Base-by-base conservation (phyloP, 495 filamentous ascomycete genomes). In the Endocarpon pusillum region DNA sequence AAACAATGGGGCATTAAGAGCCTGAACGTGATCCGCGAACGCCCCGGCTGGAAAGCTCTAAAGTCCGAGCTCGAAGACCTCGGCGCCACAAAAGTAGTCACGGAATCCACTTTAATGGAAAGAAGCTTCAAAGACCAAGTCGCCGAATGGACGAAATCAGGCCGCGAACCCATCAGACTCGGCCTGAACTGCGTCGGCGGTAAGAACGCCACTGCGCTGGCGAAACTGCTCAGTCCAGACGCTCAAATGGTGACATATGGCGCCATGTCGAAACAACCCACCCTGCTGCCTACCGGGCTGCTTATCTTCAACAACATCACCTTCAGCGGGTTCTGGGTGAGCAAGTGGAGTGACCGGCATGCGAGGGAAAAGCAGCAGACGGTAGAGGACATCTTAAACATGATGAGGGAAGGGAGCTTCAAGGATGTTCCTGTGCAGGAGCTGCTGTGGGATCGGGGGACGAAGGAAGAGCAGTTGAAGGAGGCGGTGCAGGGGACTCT, bases 131-230 rank as follows among this genome's bases (percentile, higher is more conserved):
- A 51, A 19, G 67, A 74, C 5, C 48, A 57, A 35, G 61, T 91
- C 7, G 68, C 76, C 21, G 67, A 78, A 33, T 64, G 73, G 53
- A 91, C 82, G 20, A 62, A 71, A 25, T 69, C 73, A 3, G 78
- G 70, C 2, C 58, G 69, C 11, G 74, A 83, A 36, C 62, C 67
- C 0, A 60, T 92, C 26, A 67, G 71, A 36, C 56, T 97, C 3
- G 91, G 72, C 0, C 52, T 97, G 29, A 96, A 97, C 47, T 97
- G 91, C 48, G 89, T 97, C 0, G 91, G 89, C n/a, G 89, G 89
- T 1, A 79, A 82, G 49, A 68, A 73, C 23, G 80, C 81, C 3
- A 67, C 71, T 18, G 66, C 73, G 1, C 54, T 96, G 42, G 78
- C 82, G 3, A 76, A 76, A 50, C 57, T 62, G 1, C 58, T 97